These are phyloP conservation scores for Boeremia lycopersici DNA, from an alignment of 2,329 filamentous ascomycete genomes.

Conservation along the genomic window DNA sequence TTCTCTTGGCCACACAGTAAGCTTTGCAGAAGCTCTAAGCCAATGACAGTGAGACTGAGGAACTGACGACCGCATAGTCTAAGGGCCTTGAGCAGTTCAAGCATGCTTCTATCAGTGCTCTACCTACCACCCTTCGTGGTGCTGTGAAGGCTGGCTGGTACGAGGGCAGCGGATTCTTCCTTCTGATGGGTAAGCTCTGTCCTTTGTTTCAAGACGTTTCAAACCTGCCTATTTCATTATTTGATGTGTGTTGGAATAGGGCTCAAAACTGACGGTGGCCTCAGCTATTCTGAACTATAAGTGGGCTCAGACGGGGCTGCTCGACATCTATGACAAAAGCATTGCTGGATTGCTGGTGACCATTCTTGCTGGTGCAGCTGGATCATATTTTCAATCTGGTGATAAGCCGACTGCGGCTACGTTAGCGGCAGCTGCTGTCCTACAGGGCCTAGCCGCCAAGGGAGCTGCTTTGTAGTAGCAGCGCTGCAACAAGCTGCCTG, in stretches of 20 bases:
- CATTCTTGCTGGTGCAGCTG: conserved; percentile 34
- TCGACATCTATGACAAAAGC: conserved; percentile 40
- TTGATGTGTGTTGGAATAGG: background rate
- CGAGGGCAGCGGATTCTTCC: conserved; percentile 45
- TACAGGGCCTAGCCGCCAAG: conserved; percentile 34
- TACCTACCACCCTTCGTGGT: conserved; percentile 35
- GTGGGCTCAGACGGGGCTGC: conserved; percentile 40
- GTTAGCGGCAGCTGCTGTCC: conserved; percentile 28
- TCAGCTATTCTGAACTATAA: conserved; percentile 45
- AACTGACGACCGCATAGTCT: conserved; percentile 19
- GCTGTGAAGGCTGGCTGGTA: conserved; percentile 46
- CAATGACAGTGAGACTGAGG: background rate
- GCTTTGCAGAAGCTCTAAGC: background rate
- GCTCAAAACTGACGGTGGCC: background rate
- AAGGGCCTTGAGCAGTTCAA: conserved; percentile 46
- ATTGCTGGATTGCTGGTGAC: conserved; percentile 37
- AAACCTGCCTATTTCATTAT: background rate
- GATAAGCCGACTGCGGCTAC: conserved; percentile 34
- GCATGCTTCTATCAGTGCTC: conserved; percentile 36
- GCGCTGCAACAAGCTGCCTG: background rate
- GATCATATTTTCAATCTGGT: conserved; percentile 29
- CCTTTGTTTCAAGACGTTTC: background rate
- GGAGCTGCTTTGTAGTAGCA: background rate
- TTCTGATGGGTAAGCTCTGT: conserved; percentile 36
- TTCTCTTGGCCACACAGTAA: conserved; percentile 43